These are phyloP conservation scores for Trichoderma virens DNA, from an alignment of 495 filamentous ascomycete species.

Conservation along the genomic window DNA sequence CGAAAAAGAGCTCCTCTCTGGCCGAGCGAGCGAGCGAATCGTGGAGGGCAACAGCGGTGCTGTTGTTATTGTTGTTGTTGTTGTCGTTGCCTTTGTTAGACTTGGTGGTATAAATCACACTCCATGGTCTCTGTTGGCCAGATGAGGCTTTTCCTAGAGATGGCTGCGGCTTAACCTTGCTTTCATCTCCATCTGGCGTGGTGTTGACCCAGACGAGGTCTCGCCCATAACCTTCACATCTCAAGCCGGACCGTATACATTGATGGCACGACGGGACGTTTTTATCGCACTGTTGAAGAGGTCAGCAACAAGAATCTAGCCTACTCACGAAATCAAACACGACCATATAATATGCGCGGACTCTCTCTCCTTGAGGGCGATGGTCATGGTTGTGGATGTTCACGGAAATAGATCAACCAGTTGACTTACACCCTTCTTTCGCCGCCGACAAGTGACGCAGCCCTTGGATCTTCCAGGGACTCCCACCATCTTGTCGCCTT, in stretches of 20 bases:
- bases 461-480: constrained; percentile 8
- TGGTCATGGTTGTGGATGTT: not conserved
- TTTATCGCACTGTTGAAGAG: not conserved
- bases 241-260: not conserved
- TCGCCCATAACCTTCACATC: constrained; percentile 4
- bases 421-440: constrained; percentile 8
- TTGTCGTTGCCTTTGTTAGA: too few species aligned
- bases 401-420: too few species aligned
- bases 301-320: not conserved
- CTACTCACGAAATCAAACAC: not conserved
- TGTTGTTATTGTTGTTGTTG: not conserved
- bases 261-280: not conserved
- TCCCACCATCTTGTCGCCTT: not conserved
- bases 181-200: not conserved
- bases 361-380: not conserved
- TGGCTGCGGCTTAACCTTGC: not conserved
- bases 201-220: constrained; percentile 5
- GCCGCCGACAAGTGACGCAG: constrained; percentile 5
- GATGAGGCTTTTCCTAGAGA: not conserved
- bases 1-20: not conserved
- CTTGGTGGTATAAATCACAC: not conserved
- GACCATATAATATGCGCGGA: not conserved
- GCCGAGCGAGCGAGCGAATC: constrained; percentile 7
- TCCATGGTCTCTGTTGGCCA: not conserved
- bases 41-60: not conserved